phyloP scores from a whole-genome alignment of 305 asterid species.

The Fraxinus xanthoxyloides region DNA sequence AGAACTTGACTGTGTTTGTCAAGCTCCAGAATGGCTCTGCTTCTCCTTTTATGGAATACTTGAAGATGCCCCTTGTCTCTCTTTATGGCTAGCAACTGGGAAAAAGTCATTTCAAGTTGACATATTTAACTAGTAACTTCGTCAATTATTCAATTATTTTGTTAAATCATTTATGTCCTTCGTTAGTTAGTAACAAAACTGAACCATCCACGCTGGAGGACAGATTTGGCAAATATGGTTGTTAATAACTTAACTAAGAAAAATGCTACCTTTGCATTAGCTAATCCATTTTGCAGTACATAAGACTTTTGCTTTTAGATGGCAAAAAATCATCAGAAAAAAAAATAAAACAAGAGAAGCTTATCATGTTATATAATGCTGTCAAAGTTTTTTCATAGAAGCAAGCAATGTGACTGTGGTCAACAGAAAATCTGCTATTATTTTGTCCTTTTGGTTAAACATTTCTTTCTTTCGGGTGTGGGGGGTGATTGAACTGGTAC shows the following conservation, averaged over 20 bases:
- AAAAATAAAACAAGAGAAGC: not conserved
- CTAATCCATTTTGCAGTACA: not conserved
- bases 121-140: not conserved
- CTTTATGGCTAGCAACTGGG: conserved; percentile 3
- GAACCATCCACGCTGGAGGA: not conserved
- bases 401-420: not conserved
- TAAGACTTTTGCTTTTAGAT: not conserved
- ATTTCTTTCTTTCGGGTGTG: not conserved
- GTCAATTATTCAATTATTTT: not conserved
- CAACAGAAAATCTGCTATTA: not conserved
- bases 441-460: not conserved
- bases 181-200: not conserved
- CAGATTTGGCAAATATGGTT: not conserved
- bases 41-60: not conserved
- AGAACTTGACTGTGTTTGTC: conserved; percentile 9
- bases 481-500: not conserved
- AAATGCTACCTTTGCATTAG: not conserved
- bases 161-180: not conserved
- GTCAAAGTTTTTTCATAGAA: not conserved
- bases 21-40: conserved; percentile 1
- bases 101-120: conserved; percentile 8
- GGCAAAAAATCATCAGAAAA: not conserved
- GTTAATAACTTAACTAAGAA: not conserved
- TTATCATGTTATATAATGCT: not conserved
- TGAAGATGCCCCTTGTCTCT: not conserved